phyloP scores from a whole-genome alignment of 306 rosid species.

The Prunus padus region DNA sequence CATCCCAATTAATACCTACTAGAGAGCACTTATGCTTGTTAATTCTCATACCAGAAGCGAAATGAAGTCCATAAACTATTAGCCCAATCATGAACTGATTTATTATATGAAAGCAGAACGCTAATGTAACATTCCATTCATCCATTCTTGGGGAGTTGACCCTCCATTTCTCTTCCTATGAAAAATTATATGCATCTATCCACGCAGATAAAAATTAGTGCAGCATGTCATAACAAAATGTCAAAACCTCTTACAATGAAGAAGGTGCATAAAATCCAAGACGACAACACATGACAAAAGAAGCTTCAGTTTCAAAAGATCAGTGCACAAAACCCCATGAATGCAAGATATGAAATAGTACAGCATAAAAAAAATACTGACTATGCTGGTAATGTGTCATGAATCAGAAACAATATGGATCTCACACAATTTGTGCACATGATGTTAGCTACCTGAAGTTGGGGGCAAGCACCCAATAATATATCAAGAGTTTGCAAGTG shows the following conservation, averaged over 20 bases:
- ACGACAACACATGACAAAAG: background rate
- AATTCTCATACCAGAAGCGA: too few species aligned
- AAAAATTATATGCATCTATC: background rate
- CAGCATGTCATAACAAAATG: background rate
- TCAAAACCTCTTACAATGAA: background rate
- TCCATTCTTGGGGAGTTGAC: background rate
- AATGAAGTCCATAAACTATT: background rate
- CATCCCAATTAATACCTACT: too few species aligned
- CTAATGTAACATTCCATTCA: background rate
- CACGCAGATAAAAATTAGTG: background rate
- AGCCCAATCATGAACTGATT: background rate
- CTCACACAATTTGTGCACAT: background rate
- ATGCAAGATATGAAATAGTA: background rate
- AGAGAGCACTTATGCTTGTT: too few species aligned
- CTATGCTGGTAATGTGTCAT: background rate
- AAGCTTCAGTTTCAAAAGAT: background rate
- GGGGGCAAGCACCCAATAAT: constrained; percentile 92
- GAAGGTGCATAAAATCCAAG: background rate
- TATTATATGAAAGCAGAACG: background rate
- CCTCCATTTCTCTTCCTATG: background rate
- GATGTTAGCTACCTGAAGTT: constrained; percentile 72
- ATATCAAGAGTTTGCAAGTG: constrained; percentile 96
- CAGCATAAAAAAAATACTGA: too few species aligned
- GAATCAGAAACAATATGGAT: background rate
- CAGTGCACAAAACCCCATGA: constrained; percentile 2